Evolutionary conservation across 495 filamentous ascomycete genomes (phyloP).

Genomic region (Xylaria scruposa): DNA sequence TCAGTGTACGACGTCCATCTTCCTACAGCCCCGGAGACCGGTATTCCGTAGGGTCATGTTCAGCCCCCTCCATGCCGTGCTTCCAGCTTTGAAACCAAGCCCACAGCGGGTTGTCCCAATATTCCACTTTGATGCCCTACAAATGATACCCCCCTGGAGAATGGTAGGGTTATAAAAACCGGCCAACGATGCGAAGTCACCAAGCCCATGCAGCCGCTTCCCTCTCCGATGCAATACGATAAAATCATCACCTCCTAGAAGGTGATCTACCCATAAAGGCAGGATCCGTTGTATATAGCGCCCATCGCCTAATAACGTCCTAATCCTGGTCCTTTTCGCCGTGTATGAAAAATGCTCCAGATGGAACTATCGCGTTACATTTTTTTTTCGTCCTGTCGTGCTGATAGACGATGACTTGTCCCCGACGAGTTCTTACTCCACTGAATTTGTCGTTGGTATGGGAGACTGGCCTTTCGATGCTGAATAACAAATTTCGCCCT

Average conservation of each 20-base stretch:
- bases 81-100: neutral
- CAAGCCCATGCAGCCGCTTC: constrained; percentile 25
- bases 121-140: constrained; percentile 3
- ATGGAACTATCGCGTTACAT: constrained; percentile 5
- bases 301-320: constrained; percentile 20
- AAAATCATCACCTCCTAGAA: constrained; percentile 19
- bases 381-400: neutral
- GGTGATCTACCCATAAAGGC: constrained; percentile 20
- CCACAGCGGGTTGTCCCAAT: constrained; percentile 11
- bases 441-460: constrained; percentile 10
- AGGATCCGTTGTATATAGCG: constrained; percentile 27
- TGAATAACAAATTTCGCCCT: constrained; percentile 18
- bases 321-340: constrained; percentile 23
- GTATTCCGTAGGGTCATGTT: neutral
- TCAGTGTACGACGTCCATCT: neutral
- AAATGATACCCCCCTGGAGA: constrained; percentile 9
- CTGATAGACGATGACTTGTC: neutral
- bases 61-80: neutral
- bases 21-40: neutral
- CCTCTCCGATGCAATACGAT: constrained; percentile 28
- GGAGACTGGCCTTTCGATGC: constrained; percentile 9
- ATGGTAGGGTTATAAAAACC: constrained; percentile 15
- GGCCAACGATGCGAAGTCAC: constrained; percentile 25
- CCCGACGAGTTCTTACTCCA: constrained; percentile 18
- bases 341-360: constrained; percentile 27